Conservation (phyloP, 2,329 filamentous ascomycete genomes). For the Arachnopeziza araneosa region DNA sequence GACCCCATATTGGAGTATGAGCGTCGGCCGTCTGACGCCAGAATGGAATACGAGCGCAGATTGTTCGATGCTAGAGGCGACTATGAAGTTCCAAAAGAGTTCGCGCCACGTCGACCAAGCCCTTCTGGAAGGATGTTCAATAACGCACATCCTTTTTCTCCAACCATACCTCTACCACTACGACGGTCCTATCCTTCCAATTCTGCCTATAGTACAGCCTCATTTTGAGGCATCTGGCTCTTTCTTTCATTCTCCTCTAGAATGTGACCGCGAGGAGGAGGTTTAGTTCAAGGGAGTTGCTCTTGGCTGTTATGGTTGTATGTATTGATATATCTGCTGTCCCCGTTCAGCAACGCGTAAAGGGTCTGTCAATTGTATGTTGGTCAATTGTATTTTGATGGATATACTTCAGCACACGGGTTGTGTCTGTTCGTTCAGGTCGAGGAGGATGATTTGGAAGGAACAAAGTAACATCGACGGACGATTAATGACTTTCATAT, state of each 20-base stretch:
- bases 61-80: background rate
- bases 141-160: background rate
- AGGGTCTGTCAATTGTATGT: background rate
- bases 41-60: background rate
- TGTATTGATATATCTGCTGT: background rate
- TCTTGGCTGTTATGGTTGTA: constrained; percentile 1
- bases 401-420: constrained; percentile 1
- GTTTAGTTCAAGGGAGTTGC: background rate
- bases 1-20: background rate
- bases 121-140: background rate
- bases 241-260: constrained; percentile 5
- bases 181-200: background rate
- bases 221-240: background rate
- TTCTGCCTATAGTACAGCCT: background rate
- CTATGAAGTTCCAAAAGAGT: background rate
- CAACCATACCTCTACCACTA: constrained; percentile 4
- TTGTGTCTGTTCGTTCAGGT: background rate
- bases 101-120: background rate
- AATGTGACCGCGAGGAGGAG: constrained; percentile 10
- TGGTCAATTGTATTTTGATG: constrained; percentile 1
- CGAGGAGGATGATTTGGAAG: background rate
- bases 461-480: background rate
- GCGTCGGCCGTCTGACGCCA: background rate
- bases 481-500: constrained; percentile 4
- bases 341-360: background rate